Conservation (phyloP, 441 rosid species). For the Populus tomentosa region DNA sequence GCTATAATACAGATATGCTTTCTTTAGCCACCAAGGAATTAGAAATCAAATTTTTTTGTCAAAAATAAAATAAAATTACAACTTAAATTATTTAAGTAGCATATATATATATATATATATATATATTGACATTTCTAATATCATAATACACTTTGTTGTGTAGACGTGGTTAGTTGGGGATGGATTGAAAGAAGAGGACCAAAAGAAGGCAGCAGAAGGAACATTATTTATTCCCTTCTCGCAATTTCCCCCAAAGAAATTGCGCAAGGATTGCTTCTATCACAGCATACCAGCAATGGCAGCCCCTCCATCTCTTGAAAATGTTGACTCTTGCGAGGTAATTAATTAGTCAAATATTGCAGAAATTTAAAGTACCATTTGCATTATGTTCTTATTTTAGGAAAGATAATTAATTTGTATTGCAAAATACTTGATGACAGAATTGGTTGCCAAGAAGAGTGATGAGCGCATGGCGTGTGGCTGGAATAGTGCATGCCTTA, state of each 20-base stretch:
- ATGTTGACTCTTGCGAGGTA: conserved; percentile 73
- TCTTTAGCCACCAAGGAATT: too few species aligned
- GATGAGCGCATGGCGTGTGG: conserved; percentile 66
- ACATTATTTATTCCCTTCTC: conserved; percentile 61
- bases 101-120: too few species aligned
- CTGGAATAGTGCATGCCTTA: conserved; percentile 59
- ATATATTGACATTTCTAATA: too few species aligned
- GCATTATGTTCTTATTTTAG: neutral
- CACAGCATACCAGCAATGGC: conserved; percentile 57
- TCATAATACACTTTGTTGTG: neutral
- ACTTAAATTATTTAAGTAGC: too few species aligned
- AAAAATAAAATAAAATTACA: too few species aligned
- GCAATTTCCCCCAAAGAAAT: conserved; percentile 43
- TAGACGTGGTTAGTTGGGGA: conserved; percentile 59
- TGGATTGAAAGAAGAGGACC: conserved; percentile 44
- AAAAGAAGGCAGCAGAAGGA: conserved; percentile 47
- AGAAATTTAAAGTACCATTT: neutral
- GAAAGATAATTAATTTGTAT: neutral
- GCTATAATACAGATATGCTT: neutral
- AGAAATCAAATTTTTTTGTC: too few species aligned
- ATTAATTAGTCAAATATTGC: neutral
- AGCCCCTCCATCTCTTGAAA: conserved; percentile 42
- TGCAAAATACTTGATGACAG: conserved; percentile 14
- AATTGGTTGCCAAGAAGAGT: conserved; percentile 76
- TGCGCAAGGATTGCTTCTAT: conserved; percentile 51